Conservation (phyloP, 495 filamentous ascomycete species). For the Penicillium tannophilum region DNA sequence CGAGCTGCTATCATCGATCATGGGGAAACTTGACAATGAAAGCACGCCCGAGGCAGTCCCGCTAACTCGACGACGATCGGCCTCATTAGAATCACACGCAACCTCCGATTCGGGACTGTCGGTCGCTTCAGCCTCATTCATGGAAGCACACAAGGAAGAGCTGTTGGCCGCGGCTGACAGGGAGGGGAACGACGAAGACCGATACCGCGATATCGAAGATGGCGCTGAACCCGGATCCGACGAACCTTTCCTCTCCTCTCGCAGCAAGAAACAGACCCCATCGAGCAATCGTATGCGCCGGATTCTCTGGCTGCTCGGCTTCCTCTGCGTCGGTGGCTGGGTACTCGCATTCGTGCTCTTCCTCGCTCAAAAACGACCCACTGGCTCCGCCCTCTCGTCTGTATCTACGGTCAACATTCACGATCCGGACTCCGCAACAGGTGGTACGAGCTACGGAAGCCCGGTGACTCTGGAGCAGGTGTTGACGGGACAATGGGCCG, state of each 20-base stretch:
- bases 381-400: conserved; percentile 25
- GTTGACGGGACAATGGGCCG: conserved; percentile 68
- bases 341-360: conserved; percentile 75
- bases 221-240: conserved; percentile 27
- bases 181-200: conserved; percentile 19
- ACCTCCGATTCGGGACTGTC: conserved; percentile 45
- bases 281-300: conserved; percentile 53
- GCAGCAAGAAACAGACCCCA: conserved; percentile 21
- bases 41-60: conserved; percentile 31
- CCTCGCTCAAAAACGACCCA: conserved; percentile 53
- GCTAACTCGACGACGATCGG: conserved; percentile 29
- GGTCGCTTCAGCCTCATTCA: conserved; percentile 37
- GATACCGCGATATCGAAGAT: conserved; percentile 46
- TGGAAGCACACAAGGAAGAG: conserved; percentile 31
- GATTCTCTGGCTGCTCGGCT: conserved; percentile 66
- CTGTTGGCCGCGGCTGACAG: conserved; percentile 10
- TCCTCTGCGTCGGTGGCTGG: conserved; percentile 76
- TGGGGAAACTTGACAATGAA: conserved; percentile 36
- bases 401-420: conserved; percentile 23
- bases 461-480: conserved; percentile 82
- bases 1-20: conserved; percentile 22
- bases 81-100: conserved; percentile 31
- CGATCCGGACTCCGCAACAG: conserved; percentile 68
- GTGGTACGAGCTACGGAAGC: conserved; percentile 67
- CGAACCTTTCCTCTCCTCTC: conserved; percentile 31